phyloP scores from a whole-genome alignment of 768 basidiomycete species.

The Baorangia bicolor region DNA sequence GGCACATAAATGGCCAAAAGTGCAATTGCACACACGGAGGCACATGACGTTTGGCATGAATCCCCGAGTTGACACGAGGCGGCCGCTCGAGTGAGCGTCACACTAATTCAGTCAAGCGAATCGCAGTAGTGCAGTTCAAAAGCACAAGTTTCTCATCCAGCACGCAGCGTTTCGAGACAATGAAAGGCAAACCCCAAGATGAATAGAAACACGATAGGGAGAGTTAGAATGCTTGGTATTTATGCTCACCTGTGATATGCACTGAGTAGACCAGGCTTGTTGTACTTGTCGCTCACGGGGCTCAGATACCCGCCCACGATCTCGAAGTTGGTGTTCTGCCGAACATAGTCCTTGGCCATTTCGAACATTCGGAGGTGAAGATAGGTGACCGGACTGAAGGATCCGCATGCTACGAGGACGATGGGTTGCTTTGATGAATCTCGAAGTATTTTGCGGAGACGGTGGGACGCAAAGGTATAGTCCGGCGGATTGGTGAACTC shows the following conservation, averaged over 20 bases:
- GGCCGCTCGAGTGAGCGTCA: constrained; percentile 9
- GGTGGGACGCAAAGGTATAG: constrained; percentile 68
- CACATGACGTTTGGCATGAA: neutral
- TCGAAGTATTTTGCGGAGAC: constrained; percentile 55
- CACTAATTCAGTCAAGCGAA: constrained; percentile 8
- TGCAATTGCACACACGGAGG: neutral
- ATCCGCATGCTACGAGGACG: constrained; percentile 95
- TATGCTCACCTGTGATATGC: constrained; percentile 80
- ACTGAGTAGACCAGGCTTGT: constrained; percentile 91
- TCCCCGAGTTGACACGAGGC: constrained; percentile 18
- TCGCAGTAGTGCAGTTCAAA: neutral
- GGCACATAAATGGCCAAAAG: neutral
- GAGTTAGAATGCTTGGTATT: neutral
- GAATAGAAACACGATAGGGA: neutral
- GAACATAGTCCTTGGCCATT: constrained; percentile 96
- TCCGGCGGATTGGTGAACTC: constrained; percentile 61
- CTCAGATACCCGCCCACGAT: constrained; percentile 96
- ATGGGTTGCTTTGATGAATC: constrained; percentile 76
- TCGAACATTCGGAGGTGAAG: constrained; percentile 99
- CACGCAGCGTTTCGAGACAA: neutral
- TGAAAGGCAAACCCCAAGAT: neutral
- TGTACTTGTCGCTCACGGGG: constrained; percentile 94
- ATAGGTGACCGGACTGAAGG: constrained; percentile 97
- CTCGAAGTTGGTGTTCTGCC: constrained; percentile 90
- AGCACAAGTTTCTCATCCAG: constrained; percentile 3